These are phyloP conservation scores for Teunomyces aglyptinius DNA, from an alignment of 805 yeast genomes.

Conservation along the genomic window DNA sequence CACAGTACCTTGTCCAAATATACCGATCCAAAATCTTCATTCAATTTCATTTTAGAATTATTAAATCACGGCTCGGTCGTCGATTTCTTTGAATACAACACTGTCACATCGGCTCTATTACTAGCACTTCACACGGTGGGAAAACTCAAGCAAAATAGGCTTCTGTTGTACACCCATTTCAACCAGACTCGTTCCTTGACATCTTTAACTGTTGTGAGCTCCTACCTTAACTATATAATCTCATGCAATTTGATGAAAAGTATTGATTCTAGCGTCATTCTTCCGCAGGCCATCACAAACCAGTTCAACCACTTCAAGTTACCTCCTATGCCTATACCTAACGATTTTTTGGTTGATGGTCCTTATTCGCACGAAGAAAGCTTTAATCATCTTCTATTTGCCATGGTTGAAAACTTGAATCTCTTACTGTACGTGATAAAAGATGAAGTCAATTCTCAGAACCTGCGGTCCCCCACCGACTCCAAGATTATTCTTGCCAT, in stretches of 20 bases:
- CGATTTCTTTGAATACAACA: constrained; percentile 10
- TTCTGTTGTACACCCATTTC: constrained; percentile 15
- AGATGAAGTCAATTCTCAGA: constrained; percentile 16
- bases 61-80: constrained; percentile 20
- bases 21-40: neutral
- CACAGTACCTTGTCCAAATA: neutral
- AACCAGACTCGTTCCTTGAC: constrained; percentile 19
- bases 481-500: constrained; percentile 12
- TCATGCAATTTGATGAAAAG: constrained; percentile 11
- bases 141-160: constrained; percentile 8
- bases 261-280: constrained; percentile 9
- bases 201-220: constrained; percentile 16
- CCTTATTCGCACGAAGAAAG: constrained; percentile 6
- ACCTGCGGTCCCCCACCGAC: neutral
- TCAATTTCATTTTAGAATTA: constrained; percentile 20
- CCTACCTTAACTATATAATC: constrained; percentile 18
- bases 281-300: constrained; percentile 10
- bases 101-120: constrained; percentile 6
- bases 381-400: constrained; percentile 6
- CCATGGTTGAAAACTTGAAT: constrained; percentile 10
- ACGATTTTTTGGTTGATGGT: constrained; percentile 11
- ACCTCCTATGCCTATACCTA: constrained; percentile 34
- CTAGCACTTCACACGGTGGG: constrained; percentile 8
- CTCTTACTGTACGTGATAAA: constrained; percentile 9
- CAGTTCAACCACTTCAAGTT: constrained; percentile 17